Evolutionary conservation across 306 rosid genomes (phyloP), one percentile per base, ranked within the genome.

Genomic region (Prunus salicina): DNA sequence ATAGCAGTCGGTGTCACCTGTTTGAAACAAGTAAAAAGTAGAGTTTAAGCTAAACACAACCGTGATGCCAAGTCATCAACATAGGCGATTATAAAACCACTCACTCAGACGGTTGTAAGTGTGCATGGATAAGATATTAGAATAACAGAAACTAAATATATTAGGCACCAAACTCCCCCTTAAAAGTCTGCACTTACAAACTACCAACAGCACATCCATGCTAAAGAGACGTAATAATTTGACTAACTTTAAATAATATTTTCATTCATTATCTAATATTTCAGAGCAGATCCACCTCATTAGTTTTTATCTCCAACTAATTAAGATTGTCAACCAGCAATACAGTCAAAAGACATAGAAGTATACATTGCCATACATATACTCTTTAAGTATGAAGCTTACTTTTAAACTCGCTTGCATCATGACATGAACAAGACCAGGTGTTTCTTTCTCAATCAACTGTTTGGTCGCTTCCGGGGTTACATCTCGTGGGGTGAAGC

Each of bases 391-490:
- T 19, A 38, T 4, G 34, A 80, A 52, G 19, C 71, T 62, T 78
- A 91, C 98, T 95, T 92, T 94, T 67, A 94, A 84, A 87, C 97
- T 92, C 89, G 87, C 97, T 81, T 86, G 96, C 85, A 89, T 92
- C 98, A 94, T 94, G 78, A 88, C 93, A 80, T 89, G 68, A 64
- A 92, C 74, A 64, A 94, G 91, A 71, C 98, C 96, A 65, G 96
- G 96, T 76, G 96, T 94, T 88, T 94, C 97, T 87, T 80, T 94
- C 81, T 94, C 95, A 66, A 94, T 82, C 87, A 90, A 76, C 78
- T 72, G 85, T 83, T 94, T 92, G 62, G 98, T 94, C 64, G 98
- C 98, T 89, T 94, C 97, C 38, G 98, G 98, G 55, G 98, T 94
- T 73, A 92, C 86, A 80, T 92, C 98, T 30, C 93, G 84, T 22